Evolutionary conservation across 371 early-diverging fungal genomes (phyloP).

Genomic region (Apophysomyces ossiformis): DNA sequence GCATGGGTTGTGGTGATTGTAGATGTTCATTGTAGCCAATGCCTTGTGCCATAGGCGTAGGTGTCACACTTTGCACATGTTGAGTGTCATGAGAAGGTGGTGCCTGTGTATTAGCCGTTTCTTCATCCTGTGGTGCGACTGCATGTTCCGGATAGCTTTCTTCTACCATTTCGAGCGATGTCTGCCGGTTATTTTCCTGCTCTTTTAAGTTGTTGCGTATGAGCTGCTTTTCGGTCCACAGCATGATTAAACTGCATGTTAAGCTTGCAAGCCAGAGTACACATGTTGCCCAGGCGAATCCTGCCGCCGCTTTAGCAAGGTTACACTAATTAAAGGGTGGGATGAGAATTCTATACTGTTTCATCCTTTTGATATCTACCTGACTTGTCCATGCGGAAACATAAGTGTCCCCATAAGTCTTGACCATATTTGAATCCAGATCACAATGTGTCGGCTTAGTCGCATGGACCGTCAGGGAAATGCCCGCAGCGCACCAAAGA

Average conservation of each 20-base stretch:
- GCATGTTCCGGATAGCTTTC: no score
- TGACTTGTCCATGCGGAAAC: conserved; percentile 37
- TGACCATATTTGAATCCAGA: conserved; percentile 20
- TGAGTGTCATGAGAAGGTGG: no score
- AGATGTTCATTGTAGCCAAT: no score
- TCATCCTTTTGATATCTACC: conserved; percentile 25
- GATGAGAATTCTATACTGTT: background rate
- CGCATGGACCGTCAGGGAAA: conserved; percentile 43
- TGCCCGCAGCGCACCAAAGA: conserved; percentile 41
- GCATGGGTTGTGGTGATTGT: background rate
- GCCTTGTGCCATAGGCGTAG: no score
- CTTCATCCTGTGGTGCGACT: background rate
- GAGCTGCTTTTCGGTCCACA: conserved; percentile 44
- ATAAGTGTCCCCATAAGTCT: conserved; percentile 24
- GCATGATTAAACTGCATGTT: conserved; percentile 30
- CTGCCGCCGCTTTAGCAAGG: conserved; percentile 41
- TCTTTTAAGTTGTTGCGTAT: conserved; percentile 47
- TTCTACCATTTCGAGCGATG: conserved; percentile 12
- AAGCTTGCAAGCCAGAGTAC: conserved; percentile 44
- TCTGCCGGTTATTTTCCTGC: conserved; percentile 40
- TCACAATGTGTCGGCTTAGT: conserved; percentile 30
- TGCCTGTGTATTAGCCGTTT: background rate
- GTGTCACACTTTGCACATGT: no score
- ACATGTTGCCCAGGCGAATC: conserved; percentile 50
- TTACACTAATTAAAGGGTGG: conserved; percentile 32